Base-by-base conservation (phyloP, 2,329 filamentous ascomycete species). In the Venturia pyrina region DNA sequence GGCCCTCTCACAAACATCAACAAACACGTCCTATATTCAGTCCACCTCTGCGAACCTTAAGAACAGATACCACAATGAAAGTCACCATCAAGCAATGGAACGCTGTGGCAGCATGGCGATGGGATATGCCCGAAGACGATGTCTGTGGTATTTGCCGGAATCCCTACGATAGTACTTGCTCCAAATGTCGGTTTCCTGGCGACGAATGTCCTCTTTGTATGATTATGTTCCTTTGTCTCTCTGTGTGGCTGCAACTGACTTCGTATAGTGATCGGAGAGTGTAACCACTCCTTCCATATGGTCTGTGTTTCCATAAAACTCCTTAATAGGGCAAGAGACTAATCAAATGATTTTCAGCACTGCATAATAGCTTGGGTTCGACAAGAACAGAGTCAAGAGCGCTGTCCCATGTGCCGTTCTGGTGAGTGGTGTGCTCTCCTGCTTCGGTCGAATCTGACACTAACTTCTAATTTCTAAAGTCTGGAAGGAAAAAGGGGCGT, bases 121-220 rank as follows among this genome's bases (percentile, higher is more conserved):
- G 95, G 95, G 91, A 98, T 75, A 90, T 98, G 73, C 92, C 93
- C 32, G 92, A 96, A 72, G 93, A 97, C 79, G 93, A 99, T 75
- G 93, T 98, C 69, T 99, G 95, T 72, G 95, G 95, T 72, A 99
- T 99, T 79, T 99, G 95, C 78, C 93, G 96, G 75, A 93, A 96
- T 68, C 90, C 96, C 73, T 99, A 98, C 75, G 95, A 99, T 76
- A 93, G 93, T 67, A 98, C 95, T 34, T 99, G 95, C 80, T 93
- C 95, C 60, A 96, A 92, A 65, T 99, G 95, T 87, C 96, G 96
- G 82, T 98, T 92, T 74, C 95, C 95, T 17, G 95, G 95, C 66
- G 95, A 99, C 73, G 93, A 97, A 75, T 99, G 95, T 78, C 90
- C 90, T 67, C 82, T 99, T 67, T 83, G 93, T 97, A 80, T 76